Conservation (phyloP, 169 alveolate species). For the Plasmodium yoelii region DNA sequence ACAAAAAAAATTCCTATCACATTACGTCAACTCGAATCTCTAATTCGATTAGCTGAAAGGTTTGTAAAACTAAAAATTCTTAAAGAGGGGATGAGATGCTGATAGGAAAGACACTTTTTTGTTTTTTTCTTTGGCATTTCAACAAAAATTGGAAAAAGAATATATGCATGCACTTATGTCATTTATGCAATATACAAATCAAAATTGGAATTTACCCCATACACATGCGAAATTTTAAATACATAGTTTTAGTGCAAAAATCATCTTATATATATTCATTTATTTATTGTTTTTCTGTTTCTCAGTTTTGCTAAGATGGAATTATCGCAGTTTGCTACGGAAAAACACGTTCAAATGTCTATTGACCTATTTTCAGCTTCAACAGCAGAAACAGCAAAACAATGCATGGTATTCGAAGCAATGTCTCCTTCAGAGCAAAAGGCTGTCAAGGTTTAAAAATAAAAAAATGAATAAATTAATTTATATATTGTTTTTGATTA, state of each 20-base stretch:
- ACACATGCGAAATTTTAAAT: neutral
- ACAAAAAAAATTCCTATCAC: conserved; percentile 97
- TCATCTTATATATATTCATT: neutral
- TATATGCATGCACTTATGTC: neutral
- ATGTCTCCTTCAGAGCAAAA: conserved; percentile 88
- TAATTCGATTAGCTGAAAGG: conserved; percentile 96
- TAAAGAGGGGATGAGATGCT: too few species aligned
- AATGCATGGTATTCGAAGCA: conserved; percentile 85
- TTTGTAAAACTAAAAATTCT: neutral
- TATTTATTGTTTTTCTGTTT: neutral
- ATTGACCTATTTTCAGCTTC: conserved; percentile 91
- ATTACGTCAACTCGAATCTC: conserved; percentile 98
- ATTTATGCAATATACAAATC: neutral
- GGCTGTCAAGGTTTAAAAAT: conserved; percentile 80
- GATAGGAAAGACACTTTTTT: too few species aligned
- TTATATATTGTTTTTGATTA: neutral
- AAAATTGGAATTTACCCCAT: neutral
- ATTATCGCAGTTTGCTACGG: conserved; percentile 89
- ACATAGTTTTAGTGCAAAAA: too few species aligned
- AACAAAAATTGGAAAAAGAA: neutral
- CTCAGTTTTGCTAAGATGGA: conserved; percentile 92
- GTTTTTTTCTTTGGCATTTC: too few species aligned
- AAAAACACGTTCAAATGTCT: conserved; percentile 92
- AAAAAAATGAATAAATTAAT: neutral
- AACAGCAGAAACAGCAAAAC: conserved; percentile 92